A percentile compares a stretch with the other conserved stretches of the same genome.
These are phyloP conservation scores for Elsinoe batatas DNA, from an alignment of 2,329 filamentous ascomycete genomes.

Conservation along the genomic window DNA sequence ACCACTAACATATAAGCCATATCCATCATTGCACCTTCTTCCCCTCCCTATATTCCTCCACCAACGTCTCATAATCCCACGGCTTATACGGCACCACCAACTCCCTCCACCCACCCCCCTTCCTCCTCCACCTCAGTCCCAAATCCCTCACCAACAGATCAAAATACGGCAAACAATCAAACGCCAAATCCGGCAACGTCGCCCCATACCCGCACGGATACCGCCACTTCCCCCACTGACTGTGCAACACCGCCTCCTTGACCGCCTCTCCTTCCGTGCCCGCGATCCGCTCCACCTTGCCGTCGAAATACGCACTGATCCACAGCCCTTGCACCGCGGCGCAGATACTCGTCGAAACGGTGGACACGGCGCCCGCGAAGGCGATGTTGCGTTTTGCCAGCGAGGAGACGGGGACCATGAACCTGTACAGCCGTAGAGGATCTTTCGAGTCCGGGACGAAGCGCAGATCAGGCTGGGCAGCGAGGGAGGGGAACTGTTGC, in stretches of 20 bases:
- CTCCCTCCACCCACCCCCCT: constrained; percentile 42
- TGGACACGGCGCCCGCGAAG: constrained; percentile 32
- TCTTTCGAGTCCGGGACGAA: constrained; percentile 12
- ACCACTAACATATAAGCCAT: neutral
- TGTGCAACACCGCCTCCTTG: constrained; percentile 46
- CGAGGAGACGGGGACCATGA: constrained; percentile 32
- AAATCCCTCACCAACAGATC: constrained; percentile 59
- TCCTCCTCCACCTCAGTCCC: constrained; percentile 48
- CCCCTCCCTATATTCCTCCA: constrained; percentile 39
- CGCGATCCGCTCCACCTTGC: constrained; percentile 32
- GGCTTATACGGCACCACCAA: constrained; percentile 49
- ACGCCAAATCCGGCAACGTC: constrained; percentile 59
- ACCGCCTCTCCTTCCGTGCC: constrained; percentile 32
- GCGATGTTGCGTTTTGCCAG: constrained; percentile 29
- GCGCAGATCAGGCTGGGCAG: constrained; percentile 35
- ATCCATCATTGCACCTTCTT: neutral
- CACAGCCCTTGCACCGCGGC: constrained; percentile 35
- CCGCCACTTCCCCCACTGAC: constrained; percentile 59
- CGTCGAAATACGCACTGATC: constrained; percentile 53
- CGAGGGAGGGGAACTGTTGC: constrained; percentile 43
- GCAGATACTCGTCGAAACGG: constrained; percentile 28
- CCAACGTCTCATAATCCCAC: constrained; percentile 46
- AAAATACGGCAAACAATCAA: constrained; percentile 65
- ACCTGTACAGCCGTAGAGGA: constrained; percentile 33
- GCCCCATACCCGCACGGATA: constrained; percentile 57